Evolutionary conservation across 2,329 filamentous ascomycete species (phyloP), one percentile per base, ranked within the genome.

Genomic region (Monosporascus ibericus): DNA sequence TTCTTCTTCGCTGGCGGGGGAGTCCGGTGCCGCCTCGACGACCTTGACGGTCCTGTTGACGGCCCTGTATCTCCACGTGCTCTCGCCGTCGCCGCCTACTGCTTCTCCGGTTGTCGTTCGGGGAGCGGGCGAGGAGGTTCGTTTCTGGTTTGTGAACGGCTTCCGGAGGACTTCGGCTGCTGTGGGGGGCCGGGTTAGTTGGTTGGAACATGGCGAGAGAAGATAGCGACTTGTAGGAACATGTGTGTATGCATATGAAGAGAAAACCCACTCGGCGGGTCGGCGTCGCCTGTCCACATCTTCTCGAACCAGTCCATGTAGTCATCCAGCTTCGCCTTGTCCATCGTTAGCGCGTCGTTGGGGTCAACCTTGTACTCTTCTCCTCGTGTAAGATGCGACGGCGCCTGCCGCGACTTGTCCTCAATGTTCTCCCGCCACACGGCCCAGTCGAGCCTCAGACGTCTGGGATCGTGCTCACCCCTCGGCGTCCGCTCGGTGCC

Each of bases 261-360:
- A 30, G 22, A 44, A n/a, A n/a, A 52, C 59, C 65, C 69, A 69
- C 71, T 68, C 56, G 68, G 71, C 14, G 67, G 61, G 44, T 70
- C 65, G 18, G 62, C 67, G 52, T 78, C 73, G 55, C 75, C 73
- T 46, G 82, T 68, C 75, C 84, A 88, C 44, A 78, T 86, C 52
- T 77, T 76, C 63, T 88, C 84, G 65, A 88, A 92, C 84, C 87
- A 94, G 67, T 90, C 82, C 68, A 95, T 76, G 63, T 91, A 92
- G 54, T 87, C 80, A 61, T 92, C 87, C 38, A 92, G 71, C 56
- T 86, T 80, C 8, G 72, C 67, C 15, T 75, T 70, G 2, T 75
- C 74, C 79, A 90, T 82, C 0, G 50, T 62, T 59, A 72, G 66
- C 8, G 64, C 65, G 18, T 67, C 60, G 25, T 67, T 60, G 1